These are phyloP conservation scores for Martensiomyces pterosporus DNA, from an alignment of 192 early-diverging fungal species.

Conservation along the genomic window DNA sequence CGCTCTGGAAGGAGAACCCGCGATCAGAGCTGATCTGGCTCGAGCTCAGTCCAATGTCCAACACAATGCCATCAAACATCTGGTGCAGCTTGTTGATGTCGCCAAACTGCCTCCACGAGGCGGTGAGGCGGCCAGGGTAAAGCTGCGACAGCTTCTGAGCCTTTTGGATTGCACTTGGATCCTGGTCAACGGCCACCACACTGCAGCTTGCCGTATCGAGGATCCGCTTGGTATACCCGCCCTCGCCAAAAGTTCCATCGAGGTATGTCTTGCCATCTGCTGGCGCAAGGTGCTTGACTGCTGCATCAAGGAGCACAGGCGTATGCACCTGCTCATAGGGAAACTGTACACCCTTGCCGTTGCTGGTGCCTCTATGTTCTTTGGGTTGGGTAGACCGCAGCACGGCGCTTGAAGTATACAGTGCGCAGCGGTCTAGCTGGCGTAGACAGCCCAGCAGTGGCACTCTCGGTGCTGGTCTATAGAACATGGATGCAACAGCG, in stretches of 20 bases:
- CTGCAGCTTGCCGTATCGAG: constrained; percentile 57
- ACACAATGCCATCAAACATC: constrained; percentile 64
- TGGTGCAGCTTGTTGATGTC: constrained; percentile 30
- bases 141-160: constrained; percentile 46
- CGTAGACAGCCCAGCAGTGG: no score
- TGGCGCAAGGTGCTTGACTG: constrained; percentile 43
- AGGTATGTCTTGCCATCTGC: constrained; percentile 47
- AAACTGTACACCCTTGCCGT: no score
- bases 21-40: constrained; percentile 63
- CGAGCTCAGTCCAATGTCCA: constrained; percentile 72
- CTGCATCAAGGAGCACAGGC: constrained; percentile 54
- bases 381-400: no score
- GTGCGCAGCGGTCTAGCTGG: no score
- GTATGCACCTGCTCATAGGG: constrained; percentile 31
- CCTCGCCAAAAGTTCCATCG: constrained; percentile 73
- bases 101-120: constrained; percentile 59
- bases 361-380: no score
- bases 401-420: no score
- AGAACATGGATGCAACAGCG: no score
- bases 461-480: no score
- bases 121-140: constrained; percentile 54
- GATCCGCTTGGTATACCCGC: constrained; percentile 64
- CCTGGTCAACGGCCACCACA: constrained; percentile 70
- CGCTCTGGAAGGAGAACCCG: constrained; percentile 65
- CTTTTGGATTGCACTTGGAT: constrained; percentile 59